phyloP scores from a whole-genome alignment of 1,284 basidiomycete species.

The Abortiporus biennis region DNA sequence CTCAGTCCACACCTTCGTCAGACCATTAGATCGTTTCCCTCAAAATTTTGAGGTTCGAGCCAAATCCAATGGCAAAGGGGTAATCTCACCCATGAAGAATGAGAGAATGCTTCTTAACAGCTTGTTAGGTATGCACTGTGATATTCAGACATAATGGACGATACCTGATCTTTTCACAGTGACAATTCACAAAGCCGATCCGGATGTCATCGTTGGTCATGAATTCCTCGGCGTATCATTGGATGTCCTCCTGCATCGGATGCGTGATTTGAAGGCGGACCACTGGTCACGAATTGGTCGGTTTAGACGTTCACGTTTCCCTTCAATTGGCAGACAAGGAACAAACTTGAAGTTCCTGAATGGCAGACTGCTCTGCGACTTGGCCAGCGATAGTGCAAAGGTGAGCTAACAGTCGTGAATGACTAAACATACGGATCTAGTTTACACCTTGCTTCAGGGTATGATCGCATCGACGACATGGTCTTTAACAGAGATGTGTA shows the following conservation, averaged over 20 bases:
- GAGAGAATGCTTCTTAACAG: constrained; percentile 86
- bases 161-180: constrained; percentile 35
- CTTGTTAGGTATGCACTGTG: constrained; percentile 68
- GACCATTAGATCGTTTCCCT: constrained; percentile 90
- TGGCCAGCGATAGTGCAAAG: constrained; percentile 93
- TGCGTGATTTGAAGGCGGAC: constrained; percentile 86
- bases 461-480: constrained; percentile 97
- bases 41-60: constrained; percentile 74
- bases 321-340: constrained; percentile 78
- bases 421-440: constrained; percentile 1
- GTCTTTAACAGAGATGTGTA: constrained; percentile 97
- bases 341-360: constrained; percentile 81
- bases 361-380: constrained; percentile 87
- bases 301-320: constrained; percentile 84
- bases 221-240: constrained; percentile 92
- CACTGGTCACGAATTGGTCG: constrained; percentile 94
- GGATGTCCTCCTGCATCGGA: constrained; percentile 87
- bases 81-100: constrained; percentile 73
- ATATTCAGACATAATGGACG: constrained; percentile 2
- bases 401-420: constrained; percentile 31
- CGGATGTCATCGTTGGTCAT: constrained; percentile 93
- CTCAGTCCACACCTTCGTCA: constrained; percentile 83
- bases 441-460: constrained; percentile 44
- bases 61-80: constrained; percentile 57
- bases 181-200: constrained; percentile 82